Evolutionary conservation across 139 green algal species (phyloP).

Genomic region (Chlamydomonas schloesseri): DNA sequence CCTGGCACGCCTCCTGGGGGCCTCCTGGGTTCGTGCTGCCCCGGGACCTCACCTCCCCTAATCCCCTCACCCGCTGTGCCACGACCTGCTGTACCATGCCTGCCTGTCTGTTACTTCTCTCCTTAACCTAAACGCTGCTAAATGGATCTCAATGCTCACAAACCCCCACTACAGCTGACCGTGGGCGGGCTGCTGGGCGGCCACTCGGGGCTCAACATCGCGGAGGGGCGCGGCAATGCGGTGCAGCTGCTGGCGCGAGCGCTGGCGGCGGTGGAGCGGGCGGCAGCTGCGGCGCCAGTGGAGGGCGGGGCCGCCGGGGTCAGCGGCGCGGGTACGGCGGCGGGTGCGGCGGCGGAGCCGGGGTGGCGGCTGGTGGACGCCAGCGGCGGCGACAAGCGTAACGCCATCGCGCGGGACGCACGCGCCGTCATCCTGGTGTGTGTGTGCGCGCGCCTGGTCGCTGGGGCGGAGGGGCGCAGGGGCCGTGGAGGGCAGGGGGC

Average conservation of each 20-base stretch:
- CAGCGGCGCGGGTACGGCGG: neutral
- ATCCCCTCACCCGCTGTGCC: too few relatives aligned
- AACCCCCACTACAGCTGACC: conserved; percentile 20
- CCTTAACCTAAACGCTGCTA: too few relatives aligned
- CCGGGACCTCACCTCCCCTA: too few relatives aligned
- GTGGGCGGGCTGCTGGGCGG: conserved; percentile 58
- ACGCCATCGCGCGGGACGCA: conserved; percentile 79
- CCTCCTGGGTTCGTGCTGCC: too few relatives aligned
- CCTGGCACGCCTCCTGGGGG: too few relatives aligned
- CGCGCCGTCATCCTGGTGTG: conserved; percentile 56
- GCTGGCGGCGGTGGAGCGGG: conserved; percentile 9
- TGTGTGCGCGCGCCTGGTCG: too few relatives aligned
- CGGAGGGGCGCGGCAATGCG: conserved; percentile 62
- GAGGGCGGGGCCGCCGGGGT: conserved; percentile 13
- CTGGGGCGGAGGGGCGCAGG: too few relatives aligned
- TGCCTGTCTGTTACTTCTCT: too few relatives aligned
- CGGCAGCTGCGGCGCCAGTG: conserved; percentile 38
- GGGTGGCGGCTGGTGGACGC: conserved; percentile 52
- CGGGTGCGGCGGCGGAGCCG: neutral
- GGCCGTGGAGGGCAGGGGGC: neutral
- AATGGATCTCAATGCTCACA: too few relatives aligned
- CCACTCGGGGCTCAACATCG: conserved; percentile 65
- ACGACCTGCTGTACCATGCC: too few relatives aligned
- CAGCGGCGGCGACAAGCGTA: conserved; percentile 82
- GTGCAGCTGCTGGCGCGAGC: conserved; percentile 49